Percentiles rank a stretch among this genome's conserved stretches.
These are phyloP conservation scores for Pichia cabralensis DNA, from an alignment of 805 yeast species.

Conservation along the genomic window DNA sequence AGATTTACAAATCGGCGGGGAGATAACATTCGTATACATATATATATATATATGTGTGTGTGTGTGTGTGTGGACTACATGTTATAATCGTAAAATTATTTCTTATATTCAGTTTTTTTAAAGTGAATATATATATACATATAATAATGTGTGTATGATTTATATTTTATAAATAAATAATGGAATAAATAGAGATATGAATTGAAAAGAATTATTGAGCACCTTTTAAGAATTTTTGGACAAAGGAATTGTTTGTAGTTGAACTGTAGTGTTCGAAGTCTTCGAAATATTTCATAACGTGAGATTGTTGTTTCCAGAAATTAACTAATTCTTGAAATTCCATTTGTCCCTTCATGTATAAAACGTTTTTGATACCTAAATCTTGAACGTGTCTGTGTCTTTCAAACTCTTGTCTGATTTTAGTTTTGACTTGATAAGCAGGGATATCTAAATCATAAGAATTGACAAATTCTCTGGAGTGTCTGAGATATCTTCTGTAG, in stretches of 20 bases:
- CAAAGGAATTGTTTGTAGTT: slow-evolving; percentile 50
- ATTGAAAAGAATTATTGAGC: slow-evolving; percentile 24
- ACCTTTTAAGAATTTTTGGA: slow-evolving; percentile 66
- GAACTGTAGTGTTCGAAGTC: slow-evolving; percentile 48
- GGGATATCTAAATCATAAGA: slow-evolving; percentile 70
- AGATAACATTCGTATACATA: no score
- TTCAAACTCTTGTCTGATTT: slow-evolving; percentile 83
- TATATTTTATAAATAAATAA: slow-evolving; percentile 1
- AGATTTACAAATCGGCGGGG: no score
- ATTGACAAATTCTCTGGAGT: slow-evolving; percentile 41
- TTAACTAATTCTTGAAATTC: slow-evolving; percentile 82
- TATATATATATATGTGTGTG: no score
- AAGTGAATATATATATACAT: slow-evolving; percentile 1
- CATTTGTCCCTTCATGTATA: slow-evolving; percentile 79
- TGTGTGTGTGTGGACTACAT: no score
- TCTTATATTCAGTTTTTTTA: neutral
- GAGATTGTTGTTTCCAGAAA: slow-evolving; percentile 86
- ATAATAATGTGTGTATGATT: no score
- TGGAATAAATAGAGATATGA: slow-evolving; percentile 19
- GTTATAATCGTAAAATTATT: no score
- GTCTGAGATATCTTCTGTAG: slow-evolving; percentile 64
- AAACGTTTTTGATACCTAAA: slow-evolving; percentile 53
- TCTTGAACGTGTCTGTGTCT: slow-evolving; percentile 68
- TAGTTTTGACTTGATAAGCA: slow-evolving; percentile 67
- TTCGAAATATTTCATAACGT: slow-evolving; percentile 73